phyloP scores from a whole-genome alignment of 1,284 basidiomycete genomes.

The Cerrena zonata region DNA sequence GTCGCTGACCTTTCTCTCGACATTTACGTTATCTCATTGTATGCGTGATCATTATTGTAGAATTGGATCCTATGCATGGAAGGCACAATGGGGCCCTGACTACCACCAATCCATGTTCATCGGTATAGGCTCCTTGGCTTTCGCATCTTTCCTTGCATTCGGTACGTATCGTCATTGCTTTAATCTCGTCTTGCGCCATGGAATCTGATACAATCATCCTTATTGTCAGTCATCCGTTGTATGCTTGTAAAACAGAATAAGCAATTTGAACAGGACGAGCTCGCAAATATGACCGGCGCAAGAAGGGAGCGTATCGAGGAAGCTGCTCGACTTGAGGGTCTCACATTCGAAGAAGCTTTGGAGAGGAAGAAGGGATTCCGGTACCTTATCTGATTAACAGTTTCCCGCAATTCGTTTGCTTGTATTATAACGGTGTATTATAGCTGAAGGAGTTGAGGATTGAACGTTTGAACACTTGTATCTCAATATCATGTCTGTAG shows the following conservation, averaged over 20 bases:
- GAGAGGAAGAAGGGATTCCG: conserved; percentile 36
- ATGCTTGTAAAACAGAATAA: conserved; percentile 33
- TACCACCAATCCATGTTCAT: conserved; percentile 37
- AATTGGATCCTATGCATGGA: conserved; percentile 36
- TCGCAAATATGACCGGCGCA: conserved; percentile 26
- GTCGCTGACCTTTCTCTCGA: too few relatives aligned
- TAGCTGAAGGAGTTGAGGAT: too few relatives aligned
- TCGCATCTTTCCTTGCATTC: conserved; percentile 25
- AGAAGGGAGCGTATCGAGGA: conserved; percentile 32
- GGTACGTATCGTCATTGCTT: conserved; percentile 16
- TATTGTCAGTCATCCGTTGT: conserved; percentile 29
- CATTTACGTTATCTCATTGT: too few relatives aligned
- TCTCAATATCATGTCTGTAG: too few relatives aligned
- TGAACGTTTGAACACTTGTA: too few relatives aligned
- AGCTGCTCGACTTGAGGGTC: conserved; percentile 32
- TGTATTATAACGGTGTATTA: too few relatives aligned
- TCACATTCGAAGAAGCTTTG: conserved; percentile 33
- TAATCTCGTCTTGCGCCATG: neutral
- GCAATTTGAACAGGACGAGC: conserved; percentile 30
- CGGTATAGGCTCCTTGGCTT: conserved; percentile 26
- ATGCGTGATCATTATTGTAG: conserved; percentile 15
- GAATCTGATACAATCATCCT: neutral
- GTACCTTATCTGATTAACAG: too few relatives aligned
- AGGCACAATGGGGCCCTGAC: conserved; percentile 32
- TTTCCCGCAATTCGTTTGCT: too few relatives aligned